Conservation (phyloP, 75 land plant genomes). For the Sequoia sempervirens region DNA sequence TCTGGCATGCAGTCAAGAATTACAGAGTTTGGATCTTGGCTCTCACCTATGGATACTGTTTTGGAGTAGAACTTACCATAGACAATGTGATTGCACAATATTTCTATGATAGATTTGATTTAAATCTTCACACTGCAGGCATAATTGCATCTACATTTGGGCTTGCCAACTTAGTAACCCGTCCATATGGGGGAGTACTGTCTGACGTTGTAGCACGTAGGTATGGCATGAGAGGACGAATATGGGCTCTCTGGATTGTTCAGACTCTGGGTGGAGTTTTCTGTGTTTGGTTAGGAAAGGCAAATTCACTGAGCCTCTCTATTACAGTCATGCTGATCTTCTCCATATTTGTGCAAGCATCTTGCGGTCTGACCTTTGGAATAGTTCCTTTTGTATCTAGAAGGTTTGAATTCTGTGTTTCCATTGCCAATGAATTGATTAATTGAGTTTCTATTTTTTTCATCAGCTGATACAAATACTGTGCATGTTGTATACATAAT, state of each 20-base stretch:
- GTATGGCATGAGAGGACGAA: constrained; percentile 76
- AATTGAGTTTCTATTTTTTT: too few relatives aligned
- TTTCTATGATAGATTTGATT: constrained; percentile 59
- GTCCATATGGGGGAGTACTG: constrained; percentile 57
- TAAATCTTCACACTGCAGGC: constrained; percentile 70
- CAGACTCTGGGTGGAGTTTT: constrained; percentile 69
- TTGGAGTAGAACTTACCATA: constrained; percentile 68
- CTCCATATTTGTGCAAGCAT: constrained; percentile 73
- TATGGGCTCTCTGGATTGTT: constrained; percentile 75
- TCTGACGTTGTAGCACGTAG: constrained; percentile 42
- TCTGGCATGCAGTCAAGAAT: constrained; percentile 54
- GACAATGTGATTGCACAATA: constrained; percentile 72
- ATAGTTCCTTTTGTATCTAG: constrained; percentile 79
- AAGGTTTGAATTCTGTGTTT: constrained; percentile 5
- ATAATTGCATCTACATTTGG: constrained; percentile 63
- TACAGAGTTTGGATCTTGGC: constrained; percentile 73
- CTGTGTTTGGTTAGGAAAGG: constrained; percentile 56
- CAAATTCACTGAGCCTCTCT: constrained; percentile 34
- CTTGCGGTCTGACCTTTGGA: constrained; percentile 76
- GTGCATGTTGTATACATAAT: background rate
- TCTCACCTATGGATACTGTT: constrained; percentile 60
- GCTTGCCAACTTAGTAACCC: constrained; percentile 55
- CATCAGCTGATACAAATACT: too few relatives aligned
- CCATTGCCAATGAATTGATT: background rate
- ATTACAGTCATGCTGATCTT: constrained; percentile 65